These are phyloP conservation scores for Verticillium nonalfalfae DNA, from an alignment of 2,329 filamentous ascomycete species.

Conservation along the genomic window DNA sequence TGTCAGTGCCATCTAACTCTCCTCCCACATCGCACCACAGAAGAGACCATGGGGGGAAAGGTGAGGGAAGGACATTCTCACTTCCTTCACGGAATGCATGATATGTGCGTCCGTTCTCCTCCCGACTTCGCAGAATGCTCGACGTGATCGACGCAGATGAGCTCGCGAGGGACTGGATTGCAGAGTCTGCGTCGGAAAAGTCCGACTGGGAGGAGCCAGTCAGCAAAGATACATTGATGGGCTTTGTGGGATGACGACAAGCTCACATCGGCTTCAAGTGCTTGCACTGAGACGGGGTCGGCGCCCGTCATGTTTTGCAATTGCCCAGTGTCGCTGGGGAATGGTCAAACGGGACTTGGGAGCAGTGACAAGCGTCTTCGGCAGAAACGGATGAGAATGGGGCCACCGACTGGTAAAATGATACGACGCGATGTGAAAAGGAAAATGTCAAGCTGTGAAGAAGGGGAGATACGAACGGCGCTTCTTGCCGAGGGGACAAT, in stretches of 20 bases:
- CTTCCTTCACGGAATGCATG: conserved; percentile 23
- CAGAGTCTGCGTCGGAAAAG: background rate
- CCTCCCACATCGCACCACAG: background rate
- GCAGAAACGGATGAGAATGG: too few relatives aligned
- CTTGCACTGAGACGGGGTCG: background rate
- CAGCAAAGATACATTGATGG: background rate
- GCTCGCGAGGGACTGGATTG: conserved; percentile 1
- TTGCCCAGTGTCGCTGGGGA: background rate
- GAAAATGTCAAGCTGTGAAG: too few relatives aligned
- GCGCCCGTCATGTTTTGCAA: background rate
- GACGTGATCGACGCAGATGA: conserved; percentile 24
- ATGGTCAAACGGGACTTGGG: too few relatives aligned
- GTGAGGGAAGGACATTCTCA: background rate
- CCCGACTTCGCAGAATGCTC: conserved; percentile 28
- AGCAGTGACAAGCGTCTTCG: too few relatives aligned
- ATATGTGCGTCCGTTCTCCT: conserved; percentile 32
- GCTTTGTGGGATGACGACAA: background rate
- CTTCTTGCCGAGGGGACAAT: too few relatives aligned
- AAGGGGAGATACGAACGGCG: too few relatives aligned
- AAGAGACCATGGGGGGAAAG: background rate
- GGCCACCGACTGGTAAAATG: too few relatives aligned
- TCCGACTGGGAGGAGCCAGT: background rate
- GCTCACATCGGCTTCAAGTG: background rate
- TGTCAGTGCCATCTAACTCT: background rate
- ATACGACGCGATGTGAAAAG: too few relatives aligned